phyloP scores from a whole-genome alignment of 768 basidiomycete genomes.

The Lenzites betulinus region DNA sequence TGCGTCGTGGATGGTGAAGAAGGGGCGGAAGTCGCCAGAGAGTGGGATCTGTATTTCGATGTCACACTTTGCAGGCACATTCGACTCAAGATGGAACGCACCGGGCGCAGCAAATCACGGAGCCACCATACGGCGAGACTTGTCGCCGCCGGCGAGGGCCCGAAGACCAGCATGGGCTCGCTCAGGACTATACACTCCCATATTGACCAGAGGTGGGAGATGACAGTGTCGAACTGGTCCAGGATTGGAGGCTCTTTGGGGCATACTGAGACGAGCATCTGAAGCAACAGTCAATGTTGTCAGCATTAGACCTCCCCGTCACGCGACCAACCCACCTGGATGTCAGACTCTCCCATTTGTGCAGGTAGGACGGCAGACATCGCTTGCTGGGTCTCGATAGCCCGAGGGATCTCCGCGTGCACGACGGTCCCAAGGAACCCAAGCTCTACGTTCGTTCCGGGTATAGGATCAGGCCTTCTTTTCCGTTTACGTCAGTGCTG shows the following conservation, averaged over 20 bases:
- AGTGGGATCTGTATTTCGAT: slow-evolving; percentile 64
- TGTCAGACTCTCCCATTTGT: slow-evolving; percentile 9
- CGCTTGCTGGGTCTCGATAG: slow-evolving; percentile 67
- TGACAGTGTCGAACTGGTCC: slow-evolving; percentile 60
- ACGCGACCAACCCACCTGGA: not conserved
- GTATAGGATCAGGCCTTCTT: slow-evolving; percentile 74
- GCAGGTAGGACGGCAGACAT: slow-evolving; percentile 7
- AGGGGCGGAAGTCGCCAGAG: slow-evolving; percentile 85
- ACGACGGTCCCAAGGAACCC: slow-evolving; percentile 83
- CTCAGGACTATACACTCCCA: slow-evolving; percentile 95
- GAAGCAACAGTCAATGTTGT: not conserved
- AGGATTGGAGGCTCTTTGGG: slow-evolving; percentile 60
- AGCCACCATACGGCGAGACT: slow-evolving; percentile 94
- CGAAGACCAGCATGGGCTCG: slow-evolving; percentile 87
- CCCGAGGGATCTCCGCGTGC: slow-evolving; percentile 69
- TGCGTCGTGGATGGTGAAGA: slow-evolving; percentile 95
- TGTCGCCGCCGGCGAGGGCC: slow-evolving; percentile 74
- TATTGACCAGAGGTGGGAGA: slow-evolving; percentile 74
- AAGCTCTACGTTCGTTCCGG: slow-evolving; percentile 70
- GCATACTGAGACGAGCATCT: slow-evolving; percentile 72
- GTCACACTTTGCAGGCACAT: not conserved
- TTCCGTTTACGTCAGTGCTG: slow-evolving; percentile 33
- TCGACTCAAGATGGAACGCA: slow-evolving; percentile 32
- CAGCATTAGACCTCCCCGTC: not conserved
- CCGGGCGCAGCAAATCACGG: slow-evolving; percentile 82